phyloP scores from a whole-genome alignment of 768 basidiomycete species.

The Hemileccinum impolitum region DNA sequence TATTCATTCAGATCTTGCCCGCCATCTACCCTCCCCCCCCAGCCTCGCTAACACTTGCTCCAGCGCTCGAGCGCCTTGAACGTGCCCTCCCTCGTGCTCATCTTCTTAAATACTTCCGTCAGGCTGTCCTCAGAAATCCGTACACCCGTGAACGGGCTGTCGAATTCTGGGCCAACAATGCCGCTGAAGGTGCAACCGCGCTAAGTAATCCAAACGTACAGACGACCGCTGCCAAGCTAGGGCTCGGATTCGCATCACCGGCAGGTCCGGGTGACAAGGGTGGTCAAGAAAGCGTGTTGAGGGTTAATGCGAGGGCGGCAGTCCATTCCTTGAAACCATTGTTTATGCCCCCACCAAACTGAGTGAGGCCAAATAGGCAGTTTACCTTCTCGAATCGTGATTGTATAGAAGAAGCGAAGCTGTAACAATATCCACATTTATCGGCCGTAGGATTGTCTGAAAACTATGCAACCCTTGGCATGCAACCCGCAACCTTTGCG shows the following conservation, averaged over 20 bases:
- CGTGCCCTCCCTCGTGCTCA: conserved; percentile 46
- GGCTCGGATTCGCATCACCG: conserved; percentile 35
- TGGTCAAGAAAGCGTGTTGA: conserved; percentile 23
- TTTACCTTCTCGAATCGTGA: too few species aligned
- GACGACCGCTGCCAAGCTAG: conserved; percentile 43
- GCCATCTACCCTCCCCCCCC: conserved; percentile 29
- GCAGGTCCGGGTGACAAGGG: conserved; percentile 3
- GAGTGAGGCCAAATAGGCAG: background rate
- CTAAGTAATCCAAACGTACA: conserved; percentile 47
- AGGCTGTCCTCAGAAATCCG: conserved; percentile 54
- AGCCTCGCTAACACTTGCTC: conserved; percentile 26
- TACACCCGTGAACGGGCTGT: conserved; percentile 43
- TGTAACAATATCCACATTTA: too few species aligned
- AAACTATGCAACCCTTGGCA: too few species aligned
- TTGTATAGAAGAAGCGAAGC: background rate
- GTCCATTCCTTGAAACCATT: conserved; percentile 26
- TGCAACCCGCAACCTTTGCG: too few species aligned
- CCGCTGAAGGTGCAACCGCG: conserved; percentile 48
- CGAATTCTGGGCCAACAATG: conserved; percentile 58
- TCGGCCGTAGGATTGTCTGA: too few species aligned
- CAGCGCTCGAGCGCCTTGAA: conserved; percentile 30
- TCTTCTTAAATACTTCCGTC: conserved; percentile 53
- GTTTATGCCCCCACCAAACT: conserved; percentile 22
- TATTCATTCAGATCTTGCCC: conserved; percentile 43
- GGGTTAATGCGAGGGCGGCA: conserved; percentile 24